Percentiles rank a stretch among this genome's conserved stretches.
Conservation (phyloP, 139 green algal species). For the Edaphochlamys debaryana region DNA sequence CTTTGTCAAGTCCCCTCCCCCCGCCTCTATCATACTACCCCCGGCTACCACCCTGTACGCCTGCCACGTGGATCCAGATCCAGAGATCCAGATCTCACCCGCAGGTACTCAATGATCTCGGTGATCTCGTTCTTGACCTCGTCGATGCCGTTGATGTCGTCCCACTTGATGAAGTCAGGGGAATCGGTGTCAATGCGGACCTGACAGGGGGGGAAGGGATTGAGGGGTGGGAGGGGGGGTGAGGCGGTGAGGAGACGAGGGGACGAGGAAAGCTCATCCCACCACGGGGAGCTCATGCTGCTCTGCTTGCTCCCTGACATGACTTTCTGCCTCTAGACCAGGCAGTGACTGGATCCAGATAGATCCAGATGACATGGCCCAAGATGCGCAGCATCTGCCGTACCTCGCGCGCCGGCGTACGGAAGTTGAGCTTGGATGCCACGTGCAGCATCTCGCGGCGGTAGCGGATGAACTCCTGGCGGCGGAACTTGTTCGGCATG, state of each 20-base stretch:
- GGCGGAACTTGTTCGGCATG: conserved; percentile 62
- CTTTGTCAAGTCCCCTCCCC: no score
- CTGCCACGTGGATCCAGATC: no score
- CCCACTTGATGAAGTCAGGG: conserved; percentile 69
- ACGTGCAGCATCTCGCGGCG: conserved; percentile 67
- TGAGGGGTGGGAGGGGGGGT: neutral
- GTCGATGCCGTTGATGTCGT: conserved; percentile 75
- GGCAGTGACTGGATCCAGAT: no score
- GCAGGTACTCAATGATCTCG: conserved; percentile 75
- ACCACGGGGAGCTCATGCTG: no score
- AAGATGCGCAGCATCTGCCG: no score
- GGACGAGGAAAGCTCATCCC: no score
- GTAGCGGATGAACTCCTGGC: conserved; percentile 61
- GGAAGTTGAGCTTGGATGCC: conserved; percentile 68
- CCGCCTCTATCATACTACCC: no score
- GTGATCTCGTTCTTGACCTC: conserved; percentile 68
- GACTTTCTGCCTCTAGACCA: no score
- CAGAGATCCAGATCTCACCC: no score
- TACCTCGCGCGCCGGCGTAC: conserved; percentile 64
- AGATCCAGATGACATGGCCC: no score
- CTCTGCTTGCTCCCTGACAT: no score
- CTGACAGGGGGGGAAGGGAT: conserved; percentile 18
- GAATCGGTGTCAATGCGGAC: conserved; percentile 62
- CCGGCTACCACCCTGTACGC: no score
- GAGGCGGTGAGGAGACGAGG: neutral